A percentile compares a stretch with the other conserved stretches of the same genome.
Conservation (phyloP, 352 stramenopile species). For the Globisporangium okanoganense region DNA sequence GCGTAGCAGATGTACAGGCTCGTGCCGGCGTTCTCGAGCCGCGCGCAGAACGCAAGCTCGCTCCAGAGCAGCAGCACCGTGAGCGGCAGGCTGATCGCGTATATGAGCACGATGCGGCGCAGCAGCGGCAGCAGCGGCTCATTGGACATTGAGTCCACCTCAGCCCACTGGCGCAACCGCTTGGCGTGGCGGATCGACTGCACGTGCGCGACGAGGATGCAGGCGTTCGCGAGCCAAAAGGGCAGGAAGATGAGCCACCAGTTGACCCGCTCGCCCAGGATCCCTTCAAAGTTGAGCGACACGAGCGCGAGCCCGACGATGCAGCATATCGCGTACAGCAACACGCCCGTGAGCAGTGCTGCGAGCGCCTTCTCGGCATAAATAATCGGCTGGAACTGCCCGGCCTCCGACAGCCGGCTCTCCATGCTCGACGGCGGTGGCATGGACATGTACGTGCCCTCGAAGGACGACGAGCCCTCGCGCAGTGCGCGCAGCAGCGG, state of each 20-base stretch:
- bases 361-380: constrained; percentile 74
- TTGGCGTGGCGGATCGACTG: constrained; percentile 60
- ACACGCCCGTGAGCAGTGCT: constrained; percentile 67
- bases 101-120: constrained; percentile 70
- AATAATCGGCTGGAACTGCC: constrained; percentile 71
- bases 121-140: constrained; percentile 76
- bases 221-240: constrained; percentile 76
- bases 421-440: constrained; percentile 21
- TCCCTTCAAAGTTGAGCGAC: constrained; percentile 74
- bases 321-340: constrained; percentile 77
- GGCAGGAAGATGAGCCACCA: constrained; percentile 82
- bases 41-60: constrained; percentile 77
- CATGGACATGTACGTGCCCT: constrained; percentile 77
- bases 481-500: constrained; percentile 62
- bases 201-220: constrained; percentile 56
- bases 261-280: constrained; percentile 56
- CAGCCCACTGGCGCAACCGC: constrained; percentile 66
- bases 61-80: constrained; percentile 73
- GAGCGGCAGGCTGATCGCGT: constrained; percentile 71
- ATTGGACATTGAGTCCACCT: constrained; percentile 78
- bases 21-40: constrained; percentile 49
- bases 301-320: constrained; percentile 64
- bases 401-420: constrained; percentile 23
- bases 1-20: constrained; percentile 80
- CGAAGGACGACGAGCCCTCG: constrained; percentile 45